Evolutionary conservation across 192 early-diverging fungal species (phyloP).

Genomic region (Geranomyces variabilis): DNA sequence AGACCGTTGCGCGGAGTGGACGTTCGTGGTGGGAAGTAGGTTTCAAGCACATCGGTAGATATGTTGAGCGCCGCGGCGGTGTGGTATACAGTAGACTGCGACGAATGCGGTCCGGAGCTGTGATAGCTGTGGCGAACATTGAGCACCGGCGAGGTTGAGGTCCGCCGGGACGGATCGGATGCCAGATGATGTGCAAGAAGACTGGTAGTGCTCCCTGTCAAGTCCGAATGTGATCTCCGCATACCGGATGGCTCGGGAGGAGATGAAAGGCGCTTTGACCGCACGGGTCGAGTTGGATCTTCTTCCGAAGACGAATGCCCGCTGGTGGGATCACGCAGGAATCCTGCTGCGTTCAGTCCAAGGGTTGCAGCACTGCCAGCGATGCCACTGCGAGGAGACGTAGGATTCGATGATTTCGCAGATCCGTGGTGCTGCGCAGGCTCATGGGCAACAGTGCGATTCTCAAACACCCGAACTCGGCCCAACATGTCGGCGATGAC

Average conservation of each 20-base stretch:
- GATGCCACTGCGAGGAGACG: not conserved
- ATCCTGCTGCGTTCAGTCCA: not conserved
- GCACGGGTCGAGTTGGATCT: not conserved
- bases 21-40: conserved; percentile 4
- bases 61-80: not conserved
- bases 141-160: no score
- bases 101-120: not conserved
- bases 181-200: no score
- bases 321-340: not conserved
- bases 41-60: conserved; percentile 7
- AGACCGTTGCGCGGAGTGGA: not conserved
- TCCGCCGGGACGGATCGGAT: no score
- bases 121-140: not conserved
- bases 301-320: not conserved
- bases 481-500: conserved; percentile 33
- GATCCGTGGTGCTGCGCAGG: not conserved
- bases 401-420: not conserved
- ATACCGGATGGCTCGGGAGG: not conserved
- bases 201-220: not conserved
- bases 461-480: conserved; percentile 36
- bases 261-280: not conserved
- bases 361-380: not conserved
- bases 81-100: not conserved
- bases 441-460: not conserved
- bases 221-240: not conserved